These are phyloP conservation scores for Plenodomus tracheiphilus DNA, from an alignment of 2,329 filamentous ascomycete species.

Conservation along the genomic window DNA sequence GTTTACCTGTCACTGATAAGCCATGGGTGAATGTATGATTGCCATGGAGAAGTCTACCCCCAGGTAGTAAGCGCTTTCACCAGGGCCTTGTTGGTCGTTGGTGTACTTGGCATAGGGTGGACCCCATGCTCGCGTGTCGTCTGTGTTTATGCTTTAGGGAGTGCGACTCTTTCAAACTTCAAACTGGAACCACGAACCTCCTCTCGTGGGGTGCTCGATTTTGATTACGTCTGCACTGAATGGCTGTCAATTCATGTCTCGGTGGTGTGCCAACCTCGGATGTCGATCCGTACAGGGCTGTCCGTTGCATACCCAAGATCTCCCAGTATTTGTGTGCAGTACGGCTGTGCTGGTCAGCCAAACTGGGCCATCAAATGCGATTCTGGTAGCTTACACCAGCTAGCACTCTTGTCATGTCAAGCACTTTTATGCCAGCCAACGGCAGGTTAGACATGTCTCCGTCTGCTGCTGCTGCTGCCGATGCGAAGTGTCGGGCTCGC, in stretches of 20 bases:
- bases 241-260: constrained; percentile 19
- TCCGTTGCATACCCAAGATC: constrained; percentile 77
- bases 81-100: constrained; percentile 64
- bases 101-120: constrained; percentile 87
- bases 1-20: constrained; percentile 67
- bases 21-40: not conserved
- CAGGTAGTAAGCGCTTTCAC: constrained; percentile 94
- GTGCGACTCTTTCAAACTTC: too few species aligned
- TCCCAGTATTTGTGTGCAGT: constrained; percentile 94
- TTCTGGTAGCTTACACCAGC: constrained; percentile 71
- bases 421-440: constrained; percentile 80
- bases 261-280: constrained; percentile 28
- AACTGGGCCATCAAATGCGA: not conserved
- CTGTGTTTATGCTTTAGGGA: constrained; percentile 49
- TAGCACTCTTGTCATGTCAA: constrained; percentile 96
- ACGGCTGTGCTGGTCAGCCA: constrained; percentile 66
- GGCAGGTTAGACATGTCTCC: constrained; percentile 61
- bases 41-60: constrained; percentile 58
- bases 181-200: constrained; percentile 20
- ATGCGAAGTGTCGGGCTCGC: constrained; percentile 36
- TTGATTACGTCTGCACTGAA: constrained; percentile 92
- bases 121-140: constrained; percentile 96
- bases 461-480: constrained; percentile 48
- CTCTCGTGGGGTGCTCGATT: constrained; percentile 77
- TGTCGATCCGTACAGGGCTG: constrained; percentile 39